Base-by-base conservation (phyloP, 2,329 filamentous ascomycete genomes). In the Fusarium succisae region DNA sequence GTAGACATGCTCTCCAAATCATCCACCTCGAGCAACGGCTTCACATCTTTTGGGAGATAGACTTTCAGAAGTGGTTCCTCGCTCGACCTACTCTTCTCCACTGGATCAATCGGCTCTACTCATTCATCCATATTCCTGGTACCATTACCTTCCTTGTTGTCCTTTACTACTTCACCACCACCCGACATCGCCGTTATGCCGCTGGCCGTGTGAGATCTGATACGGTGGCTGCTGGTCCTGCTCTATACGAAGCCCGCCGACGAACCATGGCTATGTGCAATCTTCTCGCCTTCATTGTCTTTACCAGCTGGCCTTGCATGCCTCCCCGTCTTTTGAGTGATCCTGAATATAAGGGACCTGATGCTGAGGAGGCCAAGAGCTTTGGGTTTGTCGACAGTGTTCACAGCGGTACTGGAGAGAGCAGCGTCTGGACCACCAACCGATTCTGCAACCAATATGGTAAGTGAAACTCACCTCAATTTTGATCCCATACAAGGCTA, bases 81-180 rank as follows among this genome's bases (percentile, higher is more conserved):
- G 80, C 82, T 26, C 86, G 87, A 58, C 87, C 90, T 4, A 79
- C 83, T 35, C 76, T 92, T 47, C 88, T 94, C 84, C 88, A 86
- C 74, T 93, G 88, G 88, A 92, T 91, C 76, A 94, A 94, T 82
- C 88, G 91, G 77, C 87, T 89, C 35, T 94, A 94, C 82, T 93
- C 91, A 11, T 94, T 93, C 82, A 93, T 94, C 77, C 92, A 94
- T 80, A 94, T 94, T 66, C 92, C 92, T 2, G 92, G 91, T 20
- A 94, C 92, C 11, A 94, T 94, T 73, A 86, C 91, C 50, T 94
- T 93, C 78, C 80, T 86, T 22, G 83, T 87, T 43, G 87, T 89
- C 78, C 86, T 94, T 9, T 94, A 90, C 83, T 93, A 92, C 83
- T 88, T 92, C 79, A 93, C 91, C 53, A 93, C 90, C 30, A 91